phyloP scores from a whole-genome alignment of 2,329 filamentous ascomycete genomes.

The Cladosporium sphaerospermum region DNA sequence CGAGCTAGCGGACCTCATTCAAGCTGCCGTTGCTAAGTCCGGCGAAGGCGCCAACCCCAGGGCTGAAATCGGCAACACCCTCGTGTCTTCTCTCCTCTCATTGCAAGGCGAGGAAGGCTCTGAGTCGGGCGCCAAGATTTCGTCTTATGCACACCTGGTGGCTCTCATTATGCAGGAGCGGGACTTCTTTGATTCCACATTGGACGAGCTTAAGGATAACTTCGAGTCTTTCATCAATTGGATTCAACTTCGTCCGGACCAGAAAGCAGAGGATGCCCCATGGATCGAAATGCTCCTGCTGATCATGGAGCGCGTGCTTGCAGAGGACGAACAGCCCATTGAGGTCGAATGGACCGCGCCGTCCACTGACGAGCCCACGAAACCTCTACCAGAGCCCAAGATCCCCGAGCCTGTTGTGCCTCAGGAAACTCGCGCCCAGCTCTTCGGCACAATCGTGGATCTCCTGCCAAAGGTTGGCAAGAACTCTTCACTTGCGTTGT shows the following conservation, averaged over 20 bases:
- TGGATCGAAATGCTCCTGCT: constrained; percentile 90
- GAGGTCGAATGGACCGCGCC: constrained; percentile 61
- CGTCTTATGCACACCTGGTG: constrained; percentile 85
- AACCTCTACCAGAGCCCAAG: constrained; percentile 47
- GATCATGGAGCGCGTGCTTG: constrained; percentile 83
- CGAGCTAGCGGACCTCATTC: constrained; percentile 82
- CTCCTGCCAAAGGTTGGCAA: constrained; percentile 82
- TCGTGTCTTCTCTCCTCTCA: constrained; percentile 76
- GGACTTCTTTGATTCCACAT: constrained; percentile 70
- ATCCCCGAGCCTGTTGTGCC: constrained; percentile 58
- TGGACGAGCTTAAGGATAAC: constrained; percentile 69
- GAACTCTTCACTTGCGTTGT: constrained; percentile 76
- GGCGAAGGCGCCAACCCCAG: constrained; percentile 54
- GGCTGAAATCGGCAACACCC: constrained; percentile 71
- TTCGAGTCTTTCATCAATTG: constrained; percentile 72
- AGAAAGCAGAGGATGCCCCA: constrained; percentile 69
- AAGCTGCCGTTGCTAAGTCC: constrained; percentile 59
- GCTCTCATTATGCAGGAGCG: constrained; percentile 80
- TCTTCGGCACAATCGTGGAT: constrained; percentile 74
- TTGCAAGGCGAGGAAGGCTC: constrained; percentile 48
- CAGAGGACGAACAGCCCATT: constrained; percentile 76
- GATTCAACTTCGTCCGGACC: constrained; percentile 62
- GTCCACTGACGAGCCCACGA: constrained; percentile 36
- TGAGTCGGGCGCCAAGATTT: constrained; percentile 64
- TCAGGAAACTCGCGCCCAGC: constrained; percentile 57